phyloP scores from a whole-genome alignment of 345 rosid species.

The Syzygium oleosum region DNA sequence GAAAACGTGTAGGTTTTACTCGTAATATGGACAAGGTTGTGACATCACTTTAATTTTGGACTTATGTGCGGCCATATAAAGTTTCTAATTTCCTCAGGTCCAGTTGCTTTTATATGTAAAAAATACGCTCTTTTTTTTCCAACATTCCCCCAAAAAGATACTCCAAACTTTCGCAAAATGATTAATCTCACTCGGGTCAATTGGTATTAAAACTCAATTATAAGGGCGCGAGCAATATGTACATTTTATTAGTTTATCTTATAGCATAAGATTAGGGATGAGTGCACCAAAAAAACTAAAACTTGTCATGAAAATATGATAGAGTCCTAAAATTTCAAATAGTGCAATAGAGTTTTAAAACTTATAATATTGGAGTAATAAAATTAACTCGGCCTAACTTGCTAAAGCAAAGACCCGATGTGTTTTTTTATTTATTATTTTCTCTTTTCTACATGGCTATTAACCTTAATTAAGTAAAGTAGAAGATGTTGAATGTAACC shows the following conservation, averaged over 20 bases:
- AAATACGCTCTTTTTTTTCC: background rate
- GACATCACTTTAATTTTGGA: background rate
- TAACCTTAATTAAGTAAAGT: background rate
- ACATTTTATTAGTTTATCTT: background rate
- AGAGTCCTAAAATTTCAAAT: background rate
- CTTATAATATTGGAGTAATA: rapidly evolving
- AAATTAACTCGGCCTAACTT: rapidly evolving
- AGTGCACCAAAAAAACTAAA: background rate
- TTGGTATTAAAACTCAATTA: background rate
- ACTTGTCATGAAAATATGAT: rapidly evolving
- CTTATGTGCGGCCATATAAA: background rate
- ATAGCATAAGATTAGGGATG: background rate
- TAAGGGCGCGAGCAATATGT: background rate
- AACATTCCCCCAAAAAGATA: background rate
- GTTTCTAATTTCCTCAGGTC: background rate
- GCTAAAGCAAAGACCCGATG: background rate
- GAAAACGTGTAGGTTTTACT: background rate
- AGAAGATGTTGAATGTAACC: background rate
- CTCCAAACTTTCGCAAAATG: background rate
- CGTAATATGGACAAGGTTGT: background rate
- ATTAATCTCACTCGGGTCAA: background rate
- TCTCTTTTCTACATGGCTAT: background rate
- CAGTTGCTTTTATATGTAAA: background rate
- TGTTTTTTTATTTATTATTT: background rate
- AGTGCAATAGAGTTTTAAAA: background rate